Evolutionary conservation across 805 yeast species (phyloP).

Genomic region (Saccharomycopsis lassenensis): DNA sequence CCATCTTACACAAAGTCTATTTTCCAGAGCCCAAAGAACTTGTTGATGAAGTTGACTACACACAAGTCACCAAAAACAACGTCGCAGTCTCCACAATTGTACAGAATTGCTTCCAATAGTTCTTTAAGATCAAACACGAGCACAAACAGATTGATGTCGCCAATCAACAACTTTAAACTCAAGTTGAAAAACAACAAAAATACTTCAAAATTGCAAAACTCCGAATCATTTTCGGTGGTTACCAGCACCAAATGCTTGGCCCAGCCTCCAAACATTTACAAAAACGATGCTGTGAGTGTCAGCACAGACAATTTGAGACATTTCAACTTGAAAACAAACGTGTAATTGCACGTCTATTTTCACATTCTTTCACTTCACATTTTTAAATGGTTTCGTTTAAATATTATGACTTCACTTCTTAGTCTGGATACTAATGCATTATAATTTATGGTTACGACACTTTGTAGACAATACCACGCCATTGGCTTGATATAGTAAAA

Average conservation of each 20-base stretch:
- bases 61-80: constrained; percentile 6
- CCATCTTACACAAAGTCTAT: constrained; percentile 16
- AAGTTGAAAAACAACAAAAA: constrained; percentile 4
- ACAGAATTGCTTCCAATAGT: constrained; percentile 13
- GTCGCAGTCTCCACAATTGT: constrained; percentile 13
- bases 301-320: constrained; percentile 15
- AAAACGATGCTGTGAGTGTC: constrained; percentile 7
- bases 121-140: constrained; percentile 6
- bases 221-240: background rate
- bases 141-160: constrained; percentile 12
- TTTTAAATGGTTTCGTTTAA: too few relatives aligned
- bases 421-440: too few relatives aligned
- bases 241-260: constrained; percentile 8
- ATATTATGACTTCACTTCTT: too few relatives aligned
- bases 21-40: constrained; percentile 15
- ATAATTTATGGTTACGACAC: too few relatives aligned
- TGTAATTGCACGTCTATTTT: too few relatives aligned
- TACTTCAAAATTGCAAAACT: background rate
- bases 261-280: constrained; percentile 14
- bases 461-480: too few relatives aligned
- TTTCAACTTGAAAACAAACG: too few relatives aligned
- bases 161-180: constrained; percentile 9
- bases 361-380: too few relatives aligned
- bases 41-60: constrained; percentile 14
- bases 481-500: too few relatives aligned